Evolutionary conservation across 139 green algal species (phyloP), one percentile per base, ranked within the genome.

Genomic region (Haematococcus sp.): DNA sequence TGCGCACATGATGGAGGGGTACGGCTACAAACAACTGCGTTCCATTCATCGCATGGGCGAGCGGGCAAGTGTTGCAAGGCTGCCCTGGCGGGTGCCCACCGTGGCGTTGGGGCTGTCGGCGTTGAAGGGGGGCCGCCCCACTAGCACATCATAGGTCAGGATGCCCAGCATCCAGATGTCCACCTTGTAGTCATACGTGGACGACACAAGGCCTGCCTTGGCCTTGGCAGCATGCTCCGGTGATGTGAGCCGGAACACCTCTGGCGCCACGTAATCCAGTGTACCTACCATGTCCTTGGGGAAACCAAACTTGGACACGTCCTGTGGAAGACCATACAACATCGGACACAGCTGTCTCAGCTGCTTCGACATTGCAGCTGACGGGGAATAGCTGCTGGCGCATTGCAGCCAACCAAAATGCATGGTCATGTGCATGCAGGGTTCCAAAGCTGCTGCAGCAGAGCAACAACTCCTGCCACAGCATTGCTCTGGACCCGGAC

Each of bases 71-170:
- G n/a, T n/a, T n/a, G n/a, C n/a, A n/a, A n/a, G n/a, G n/a, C n/a
- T n/a, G n/a, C n/a, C n/a, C n/a, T n/a, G n/a, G n/a, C n/a, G n/a
- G 46, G 46, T 30, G 40, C 59, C 40, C 25, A 69, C 55, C 1
- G 79, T 79, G n/a, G 25, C 34, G 56, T 81, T 78, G 63, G 79
- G 70, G 25, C 63, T 35, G 28, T 81, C 79, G 2, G 44, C 56
- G 43, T 76, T 74, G 74, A 90, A 90, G 35, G 85, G 85, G 7
- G 82, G 77, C 15, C 52, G 56, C 31, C 85, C 82, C 40, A 80
- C 81, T 32, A 90, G 68, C 66, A 90, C 74, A 33, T 88, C 83
- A 60, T 86, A 90, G 15, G 75, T 76, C 69, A 90, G 77, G 5
- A 84, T 58, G 34, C 85, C 85, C 22, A 83, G 5, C 28, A 58